Evolutionary conservation across 345 rosid species (phyloP).

Genomic region (Dovyalis caffra): DNA sequence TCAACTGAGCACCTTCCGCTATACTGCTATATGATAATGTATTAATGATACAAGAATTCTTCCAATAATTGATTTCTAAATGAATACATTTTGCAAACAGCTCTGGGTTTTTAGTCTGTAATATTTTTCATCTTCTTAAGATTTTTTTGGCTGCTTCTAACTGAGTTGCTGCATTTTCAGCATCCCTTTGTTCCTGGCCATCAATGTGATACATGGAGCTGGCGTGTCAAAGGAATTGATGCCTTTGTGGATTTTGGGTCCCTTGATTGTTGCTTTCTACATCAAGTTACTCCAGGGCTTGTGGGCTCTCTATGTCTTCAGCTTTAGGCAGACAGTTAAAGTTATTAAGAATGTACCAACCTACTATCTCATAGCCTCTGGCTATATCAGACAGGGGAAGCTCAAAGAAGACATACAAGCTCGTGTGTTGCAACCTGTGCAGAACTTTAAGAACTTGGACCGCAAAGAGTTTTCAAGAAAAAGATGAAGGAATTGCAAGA

Average conservation of each 20-base stretch:
- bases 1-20: neutral
- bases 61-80: neutral
- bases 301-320: conserved; percentile 65
- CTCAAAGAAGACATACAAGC: conserved; percentile 52
- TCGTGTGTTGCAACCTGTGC: conserved; percentile 52
- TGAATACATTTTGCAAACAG: neutral
- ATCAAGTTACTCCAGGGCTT: conserved; percentile 65
- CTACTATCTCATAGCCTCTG: conserved; percentile 46
- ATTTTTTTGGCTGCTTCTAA: conserved; percentile 17
- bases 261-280: conserved; percentile 61
- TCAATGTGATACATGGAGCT: conserved; percentile 59
- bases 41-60: neutral
- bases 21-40: neutral
- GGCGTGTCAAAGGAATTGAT: conserved; percentile 79
- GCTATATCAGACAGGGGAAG: conserved; percentile 57
- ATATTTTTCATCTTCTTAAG: neutral
- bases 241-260: conserved; percentile 85
- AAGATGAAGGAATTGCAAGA: conserved; percentile 54
- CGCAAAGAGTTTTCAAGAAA: conserved; percentile 54
- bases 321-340: conserved; percentile 62
- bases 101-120: neutral
- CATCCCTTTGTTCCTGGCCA: conserved; percentile 59
- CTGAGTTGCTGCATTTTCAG: conserved; percentile 41
- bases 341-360: conserved; percentile 55
- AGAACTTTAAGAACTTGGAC: conserved; percentile 58